Evolutionary conservation across 192 early-diverging fungal genomes (phyloP).

Genomic region (Podila verticillata): DNA sequence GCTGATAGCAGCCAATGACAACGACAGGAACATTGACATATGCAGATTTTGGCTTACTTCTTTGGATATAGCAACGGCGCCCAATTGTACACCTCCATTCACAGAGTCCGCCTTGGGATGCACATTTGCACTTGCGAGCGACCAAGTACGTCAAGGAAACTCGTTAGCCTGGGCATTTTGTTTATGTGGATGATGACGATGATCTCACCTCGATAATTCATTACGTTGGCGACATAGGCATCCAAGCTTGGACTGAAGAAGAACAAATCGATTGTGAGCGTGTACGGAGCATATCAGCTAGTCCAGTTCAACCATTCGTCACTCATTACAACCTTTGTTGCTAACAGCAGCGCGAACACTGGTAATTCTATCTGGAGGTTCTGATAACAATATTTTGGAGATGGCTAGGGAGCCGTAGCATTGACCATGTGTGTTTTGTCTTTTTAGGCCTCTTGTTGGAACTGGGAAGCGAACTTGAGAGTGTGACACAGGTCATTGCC

Average conservation of each 20-base stretch:
- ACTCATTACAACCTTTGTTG: constrained; percentile 68
- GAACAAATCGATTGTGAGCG: constrained; percentile 67
- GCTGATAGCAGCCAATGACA: not conserved
- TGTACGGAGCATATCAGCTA: constrained; percentile 66
- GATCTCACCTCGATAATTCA: not conserved
- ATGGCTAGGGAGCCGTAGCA: too few species aligned
- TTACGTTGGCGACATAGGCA: constrained; percentile 49
- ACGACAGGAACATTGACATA: not conserved
- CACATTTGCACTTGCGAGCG: constrained; percentile 67
- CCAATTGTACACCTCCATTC: constrained; percentile 52
- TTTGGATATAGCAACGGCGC: constrained; percentile 40
- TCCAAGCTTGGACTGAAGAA: constrained; percentile 69
- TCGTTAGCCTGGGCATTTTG: not conserved
- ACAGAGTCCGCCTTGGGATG: constrained; percentile 65
- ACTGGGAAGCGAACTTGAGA: constrained; percentile 57
- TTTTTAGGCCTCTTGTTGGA: constrained; percentile 56
- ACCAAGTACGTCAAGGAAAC: constrained; percentile 56
- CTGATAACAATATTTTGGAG: not conserved
- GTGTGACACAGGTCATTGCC: constrained; percentile 57
- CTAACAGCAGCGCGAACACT: constrained; percentile 63
- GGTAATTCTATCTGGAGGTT: constrained; percentile 45
- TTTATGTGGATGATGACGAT: not conserved
- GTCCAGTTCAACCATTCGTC: constrained; percentile 71
- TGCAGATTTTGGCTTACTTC: not conserved
- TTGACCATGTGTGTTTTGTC: not conserved